Evolutionary conservation across 1,284 basidiomycete species (phyloP), one percentile per base, ranked within the genome.

Genomic region (Vanrija sp.): DNA sequence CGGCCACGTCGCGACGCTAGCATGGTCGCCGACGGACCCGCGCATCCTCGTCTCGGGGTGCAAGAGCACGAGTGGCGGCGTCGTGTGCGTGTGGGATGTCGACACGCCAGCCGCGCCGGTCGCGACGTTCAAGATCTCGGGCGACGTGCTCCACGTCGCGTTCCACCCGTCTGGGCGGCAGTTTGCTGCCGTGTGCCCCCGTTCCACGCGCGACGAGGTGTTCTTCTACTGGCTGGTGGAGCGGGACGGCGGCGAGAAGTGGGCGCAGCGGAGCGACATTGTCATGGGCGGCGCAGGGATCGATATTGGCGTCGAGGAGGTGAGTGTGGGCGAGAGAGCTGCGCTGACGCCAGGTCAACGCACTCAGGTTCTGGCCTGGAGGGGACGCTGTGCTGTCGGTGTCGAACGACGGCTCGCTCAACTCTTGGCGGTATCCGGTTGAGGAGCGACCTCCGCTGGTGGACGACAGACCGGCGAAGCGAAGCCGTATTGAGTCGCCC

Each of bases 141-240:
- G 65, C 14, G 71, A 75, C 46, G 64, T 72, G 43, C 52, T 73
- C 39, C 64, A 68, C 52, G 54, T 75, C 39, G 59, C 68, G 19
- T 75, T 70, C 54, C 73, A 75, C 51, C 73, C 73, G 0, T 60
- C 57, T 3, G 71, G 71, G 0, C 38, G 52, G 8, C 73, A 75
- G 10, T 73, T 75, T 54, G 69, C 71, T 0, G 71, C 64, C 12
- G 68, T 70, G 9, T 71, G 65, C 46, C 66, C 68, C 1, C 52
- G 62, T 26, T 45, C 38, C 7, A 46, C 52, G 5, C 48, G 63
- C 4, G 73, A 75, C 46, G 70, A 71, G 54, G 70, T 70, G n/a
- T 62, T 60, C 54, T 72, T 73, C 61, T 73, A 62, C 54, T 60
- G 61, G 51, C 55, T 44, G n/a, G 51, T 45, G 15, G 29, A 46